These are phyloP conservation scores for Jackrogersella minutella DNA, from an alignment of 495 filamentous ascomycete genomes.

Conservation along the genomic window DNA sequence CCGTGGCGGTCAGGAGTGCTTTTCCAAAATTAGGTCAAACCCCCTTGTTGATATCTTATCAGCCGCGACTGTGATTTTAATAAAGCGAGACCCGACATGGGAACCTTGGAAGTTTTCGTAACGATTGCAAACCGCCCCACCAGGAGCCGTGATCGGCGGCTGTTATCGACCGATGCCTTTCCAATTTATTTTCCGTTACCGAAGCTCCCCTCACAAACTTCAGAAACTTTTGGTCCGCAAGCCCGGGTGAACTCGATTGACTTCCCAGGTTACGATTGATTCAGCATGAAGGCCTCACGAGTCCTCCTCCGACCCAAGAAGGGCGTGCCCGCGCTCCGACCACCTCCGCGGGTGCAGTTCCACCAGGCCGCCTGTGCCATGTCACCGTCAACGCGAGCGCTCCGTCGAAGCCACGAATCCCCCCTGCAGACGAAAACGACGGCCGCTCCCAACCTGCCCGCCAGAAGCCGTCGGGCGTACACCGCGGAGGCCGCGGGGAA, in stretches of 20 bases:
- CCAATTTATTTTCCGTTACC: constrained; percentile 19
- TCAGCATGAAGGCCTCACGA: constrained; percentile 47
- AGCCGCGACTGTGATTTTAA: constrained; percentile 11
- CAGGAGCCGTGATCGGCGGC: constrained; percentile 33
- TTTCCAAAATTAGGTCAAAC: not conserved
- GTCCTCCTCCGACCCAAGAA: constrained; percentile 37
- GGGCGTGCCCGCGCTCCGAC: constrained; percentile 31
- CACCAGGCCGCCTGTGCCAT: constrained; percentile 14
- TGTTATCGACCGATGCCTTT: constrained; percentile 18
- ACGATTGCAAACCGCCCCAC: constrained; percentile 20
- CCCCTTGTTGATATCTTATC: not conserved
- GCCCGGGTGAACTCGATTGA: constrained; percentile 20
- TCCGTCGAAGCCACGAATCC: constrained; percentile 6
- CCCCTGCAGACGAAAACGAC: too few relatives aligned
- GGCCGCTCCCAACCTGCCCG: not conserved
- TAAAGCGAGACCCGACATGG: not conserved
- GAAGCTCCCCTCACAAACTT: constrained; percentile 20
- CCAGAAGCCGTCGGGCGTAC: constrained; percentile 34
- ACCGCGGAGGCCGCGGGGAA: constrained; percentile 41
- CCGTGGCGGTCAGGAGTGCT: too few relatives aligned
- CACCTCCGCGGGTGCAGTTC: constrained; percentile 7
- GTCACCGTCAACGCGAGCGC: constrained; percentile 24
- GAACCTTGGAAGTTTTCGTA: too few relatives aligned
- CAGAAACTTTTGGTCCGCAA: constrained; percentile 10
- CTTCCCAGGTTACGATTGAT: constrained; percentile 44